Base-by-base conservation (phyloP, 1,284 basidiomycete genomes). In the Boletus semigastroideus region DNA sequence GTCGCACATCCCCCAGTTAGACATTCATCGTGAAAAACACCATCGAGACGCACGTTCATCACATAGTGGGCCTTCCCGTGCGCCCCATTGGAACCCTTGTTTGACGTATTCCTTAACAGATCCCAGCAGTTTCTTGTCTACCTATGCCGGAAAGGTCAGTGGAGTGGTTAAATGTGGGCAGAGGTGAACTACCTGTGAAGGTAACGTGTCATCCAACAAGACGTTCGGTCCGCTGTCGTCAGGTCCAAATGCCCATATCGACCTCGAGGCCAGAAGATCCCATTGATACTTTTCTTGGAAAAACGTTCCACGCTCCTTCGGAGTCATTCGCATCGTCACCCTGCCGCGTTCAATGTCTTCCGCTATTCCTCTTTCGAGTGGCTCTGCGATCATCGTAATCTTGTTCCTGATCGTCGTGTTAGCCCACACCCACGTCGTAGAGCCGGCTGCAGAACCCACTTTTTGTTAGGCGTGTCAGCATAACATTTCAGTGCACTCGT, bases 231-330 rank as follows among this genome's bases (percentile, higher is more conserved):
- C 94, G 59, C 87, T 89, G 47, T 96, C 94, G 59, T 98, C 94
- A 6, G 97, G 96, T 20, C 97, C 97, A 72, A 99, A 99, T n/a
- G 95, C 94, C 97, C 97, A 99, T 74, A 99, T 96, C 64, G 95
- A 98, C 53, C 97, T 83, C 42, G 94, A 95, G 3, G 97, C 96
- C 56, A 99, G 81, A 64, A 98, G 71, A 75, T 99, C 97, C 97
- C 97, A 99, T 54, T 96, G 91, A 71, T 98, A 98, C 69, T 94
- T 95, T 65, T 92, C 87, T 72, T 97, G 86, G 72, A 98, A 97
- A 75, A 94, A 93, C 53, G 86, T 89, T 34, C 94, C 95, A 42
- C 95, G 79, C 65, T 97, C 92, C 72, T 97, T 97, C 39, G 90
- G 82, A 4, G 91, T 82, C 92, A 97, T 94, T 25, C 87, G 84